Evolutionary conservation across 1,284 basidiomycete species (phyloP), one percentile per base, ranked within the genome.

Genomic region (Testicularia cyperi): DNA sequence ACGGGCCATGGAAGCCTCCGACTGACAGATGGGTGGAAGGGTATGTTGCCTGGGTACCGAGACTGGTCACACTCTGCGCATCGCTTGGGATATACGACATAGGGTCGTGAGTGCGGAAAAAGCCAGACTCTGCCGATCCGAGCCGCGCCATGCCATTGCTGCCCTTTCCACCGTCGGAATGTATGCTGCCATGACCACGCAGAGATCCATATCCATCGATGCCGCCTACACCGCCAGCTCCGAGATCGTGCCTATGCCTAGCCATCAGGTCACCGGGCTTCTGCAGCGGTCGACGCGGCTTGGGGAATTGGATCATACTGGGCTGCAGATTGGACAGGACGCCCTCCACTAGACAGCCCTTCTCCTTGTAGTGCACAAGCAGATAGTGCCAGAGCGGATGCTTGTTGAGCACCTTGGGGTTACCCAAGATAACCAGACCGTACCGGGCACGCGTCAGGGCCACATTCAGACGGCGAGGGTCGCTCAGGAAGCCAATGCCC

Each of bases 391-490:
- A 99, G 8, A 99, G 82, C 9, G 68, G 68, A 27, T 74, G 61
- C 85, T 97, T 98, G 86, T 90, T 95, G 38, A 99, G 82, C 43
- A 98, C 92, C 78, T 97, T 97, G 4, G 95, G 94, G 75, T 99
- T 99, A 13, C 95, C 95, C 16, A 98, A 82, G 68, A 99, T 95
- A 44, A 99, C 94, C 3, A 95, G 86, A 9, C 95, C 95, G 75
- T 96, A 98, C 78, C 96, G 96, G 38, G 95, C 95, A 65, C 95
- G 84, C 0, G 95, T 97, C 29, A 98, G 83, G 22, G 95, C 95
- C 31, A 99, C 95, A 70, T 99, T 98, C 72, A 99, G 79, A 64
- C 95, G 86, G 56, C 95, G 82, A 4, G 95, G 95, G 77, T 99
- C 95, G 73, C 94, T 96, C 80, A 99, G 82, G 83, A 99, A 99